Conservation (phyloP, 345 rosid species). For the Eucalyptus pauciflora region DNA sequence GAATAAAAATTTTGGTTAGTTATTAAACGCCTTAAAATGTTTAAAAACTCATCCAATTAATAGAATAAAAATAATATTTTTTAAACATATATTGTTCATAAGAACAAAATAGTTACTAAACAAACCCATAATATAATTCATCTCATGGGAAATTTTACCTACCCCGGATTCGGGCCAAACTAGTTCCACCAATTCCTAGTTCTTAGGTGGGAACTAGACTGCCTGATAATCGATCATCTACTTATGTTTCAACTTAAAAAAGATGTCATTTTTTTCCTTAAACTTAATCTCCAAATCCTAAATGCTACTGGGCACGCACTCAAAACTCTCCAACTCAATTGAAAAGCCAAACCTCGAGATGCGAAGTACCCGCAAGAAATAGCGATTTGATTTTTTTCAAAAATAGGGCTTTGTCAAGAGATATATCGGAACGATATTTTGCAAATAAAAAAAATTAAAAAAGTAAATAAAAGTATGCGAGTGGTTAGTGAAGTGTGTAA, state of each 20-base stretch:
- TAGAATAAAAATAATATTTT: too few relatives aligned
- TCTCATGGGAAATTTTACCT: not conserved
- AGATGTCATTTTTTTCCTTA: not conserved
- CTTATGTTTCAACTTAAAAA: not conserved
- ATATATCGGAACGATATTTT: not conserved
- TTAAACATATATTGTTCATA: fast-evolving
- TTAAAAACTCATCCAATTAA: too few relatives aligned
- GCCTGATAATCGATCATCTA: not conserved
- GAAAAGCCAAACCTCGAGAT: not conserved
- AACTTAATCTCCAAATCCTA: not conserved
- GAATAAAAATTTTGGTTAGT: fast-evolving
- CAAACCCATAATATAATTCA: fast-evolving
- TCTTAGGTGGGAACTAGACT: not conserved
- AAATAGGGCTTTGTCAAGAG: not conserved
- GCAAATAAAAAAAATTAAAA: not conserved
- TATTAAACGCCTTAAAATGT: fast-evolving
- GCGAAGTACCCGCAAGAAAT: not conserved
- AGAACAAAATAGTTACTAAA: fast-evolving
- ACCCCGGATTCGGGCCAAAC: fast-evolving
- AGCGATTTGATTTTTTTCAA: not conserved
- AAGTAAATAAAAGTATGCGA: not conserved
- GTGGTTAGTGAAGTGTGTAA: not conserved
- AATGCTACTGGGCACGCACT: fast-evolving
- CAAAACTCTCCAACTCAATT: not conserved
- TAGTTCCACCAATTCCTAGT: not conserved